phyloP scores from a whole-genome alignment of 768 basidiomycete species.

The Naganishia onofrii region DNA sequence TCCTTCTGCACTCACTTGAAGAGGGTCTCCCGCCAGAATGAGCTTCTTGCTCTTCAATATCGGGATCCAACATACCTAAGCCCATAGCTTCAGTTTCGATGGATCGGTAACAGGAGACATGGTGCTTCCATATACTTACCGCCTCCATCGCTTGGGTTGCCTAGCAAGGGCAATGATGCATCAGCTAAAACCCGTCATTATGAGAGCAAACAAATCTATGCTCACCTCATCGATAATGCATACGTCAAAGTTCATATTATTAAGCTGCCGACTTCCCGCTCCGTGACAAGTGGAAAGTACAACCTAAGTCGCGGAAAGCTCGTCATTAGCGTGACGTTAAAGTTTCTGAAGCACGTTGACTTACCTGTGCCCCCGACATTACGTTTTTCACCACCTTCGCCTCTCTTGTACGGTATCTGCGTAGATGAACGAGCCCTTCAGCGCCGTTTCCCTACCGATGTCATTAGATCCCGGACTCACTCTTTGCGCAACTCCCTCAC shows the following conservation, averaged over 20 bases:
- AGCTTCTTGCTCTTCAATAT: conserved; percentile 87
- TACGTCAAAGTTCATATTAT: conserved; percentile 77
- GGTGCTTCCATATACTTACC: conserved; percentile 55
- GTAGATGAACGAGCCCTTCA: not conserved
- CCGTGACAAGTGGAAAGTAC: conserved; percentile 94
- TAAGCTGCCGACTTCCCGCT: conserved; percentile 77
- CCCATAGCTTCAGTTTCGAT: not conserved
- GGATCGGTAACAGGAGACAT: conserved; percentile 15
- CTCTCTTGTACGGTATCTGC: conserved; percentile 83
- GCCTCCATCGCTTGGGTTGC: conserved; percentile 96
- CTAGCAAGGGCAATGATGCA: conserved; percentile 2
- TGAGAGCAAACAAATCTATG: no score
- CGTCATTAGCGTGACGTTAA: not conserved
- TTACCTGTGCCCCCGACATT: conserved; percentile 71
- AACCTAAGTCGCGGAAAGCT: conserved; percentile 56
- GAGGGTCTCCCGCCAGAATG: conserved; percentile 88
- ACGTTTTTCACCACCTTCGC: conserved; percentile 78
- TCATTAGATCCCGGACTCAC: conserved; percentile 56
- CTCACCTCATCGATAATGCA: conserved; percentile 82
- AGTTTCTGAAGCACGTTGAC: not conserved
- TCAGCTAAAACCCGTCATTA: no score
- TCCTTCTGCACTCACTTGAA: conserved; percentile 55
- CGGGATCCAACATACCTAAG: conserved; percentile 87
- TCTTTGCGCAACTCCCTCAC: conserved; percentile 70
- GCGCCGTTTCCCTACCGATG: not conserved